Evolutionary conservation across 352 stramenopile species (phyloP).

Genomic region (Globisporangium nagaii): DNA sequence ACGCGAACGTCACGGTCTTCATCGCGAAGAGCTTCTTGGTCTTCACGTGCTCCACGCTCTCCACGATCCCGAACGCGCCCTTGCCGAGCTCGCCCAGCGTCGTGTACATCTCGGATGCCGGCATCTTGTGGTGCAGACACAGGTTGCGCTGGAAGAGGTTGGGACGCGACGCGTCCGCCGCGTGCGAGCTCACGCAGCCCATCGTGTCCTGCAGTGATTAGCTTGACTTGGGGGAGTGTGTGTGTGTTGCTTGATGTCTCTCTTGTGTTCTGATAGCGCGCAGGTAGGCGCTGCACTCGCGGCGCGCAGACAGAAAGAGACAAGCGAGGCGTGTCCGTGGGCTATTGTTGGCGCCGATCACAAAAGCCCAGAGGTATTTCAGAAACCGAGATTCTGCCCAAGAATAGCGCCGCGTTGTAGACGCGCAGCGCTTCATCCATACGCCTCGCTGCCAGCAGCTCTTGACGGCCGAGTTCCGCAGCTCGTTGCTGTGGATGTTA

Average conservation of each 20-base stretch:
- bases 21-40: slow-evolving; percentile 69
- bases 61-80: slow-evolving; percentile 69
- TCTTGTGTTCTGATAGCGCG: not conserved
- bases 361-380: too few species aligned
- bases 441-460: not conserved
- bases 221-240: not conserved
- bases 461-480: too few species aligned
- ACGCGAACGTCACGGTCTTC: slow-evolving; percentile 71
- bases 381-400: too few species aligned
- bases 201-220: too few species aligned
- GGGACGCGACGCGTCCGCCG: slow-evolving; percentile 32
- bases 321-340: too few species aligned
- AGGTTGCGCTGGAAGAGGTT: slow-evolving; percentile 81
- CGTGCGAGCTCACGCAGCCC: slow-evolving; percentile 56
- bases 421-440: not conserved
- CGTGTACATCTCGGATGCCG: slow-evolving; percentile 40
- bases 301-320: too few species aligned
- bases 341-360: too few species aligned
- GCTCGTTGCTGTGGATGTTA: too few species aligned
- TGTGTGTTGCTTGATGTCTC: not conserved
- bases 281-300: too few species aligned
- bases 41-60: slow-evolving; percentile 65
- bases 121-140: slow-evolving; percentile 62
- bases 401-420: not conserved
- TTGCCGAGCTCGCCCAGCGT: slow-evolving; percentile 53